A percentile compares a stretch with the other conserved stretches of the same genome.
Conservation (phyloP, 345 rosid species). For the Lepidium sativum region DNA sequence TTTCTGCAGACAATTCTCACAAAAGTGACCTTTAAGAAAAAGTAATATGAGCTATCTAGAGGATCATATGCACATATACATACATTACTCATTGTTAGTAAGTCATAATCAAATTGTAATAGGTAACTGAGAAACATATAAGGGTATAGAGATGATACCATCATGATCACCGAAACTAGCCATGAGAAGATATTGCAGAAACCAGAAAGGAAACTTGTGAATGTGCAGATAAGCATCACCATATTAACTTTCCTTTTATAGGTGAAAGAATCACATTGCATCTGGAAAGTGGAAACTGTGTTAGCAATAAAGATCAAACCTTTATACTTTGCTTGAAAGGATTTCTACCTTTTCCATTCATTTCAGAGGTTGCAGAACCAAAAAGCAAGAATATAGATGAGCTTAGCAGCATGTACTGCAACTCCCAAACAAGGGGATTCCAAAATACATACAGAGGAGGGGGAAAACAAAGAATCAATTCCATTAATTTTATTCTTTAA, state of each 20-base stretch:
- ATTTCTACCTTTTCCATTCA: neutral
- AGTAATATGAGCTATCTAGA: neutral
- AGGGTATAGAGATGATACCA: conserved; percentile 14
- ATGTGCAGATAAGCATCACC: conserved; percentile 3
- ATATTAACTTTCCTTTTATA: neutral
- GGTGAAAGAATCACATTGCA: neutral
- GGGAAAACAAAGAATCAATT: neutral
- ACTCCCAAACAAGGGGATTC: too few relatives aligned
- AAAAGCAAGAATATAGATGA: conserved; percentile 22
- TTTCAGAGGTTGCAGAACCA: conserved; percentile 15
- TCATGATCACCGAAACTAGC: conserved; percentile 23
- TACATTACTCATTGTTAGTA: neutral
- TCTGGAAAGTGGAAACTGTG: neutral
- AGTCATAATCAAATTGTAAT: neutral
- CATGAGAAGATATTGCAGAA: conserved; percentile 19
- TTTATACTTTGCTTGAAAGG: conserved; percentile 24
- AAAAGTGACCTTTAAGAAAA: neutral
- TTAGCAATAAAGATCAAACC: neutral
- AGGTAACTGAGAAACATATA: too few relatives aligned
- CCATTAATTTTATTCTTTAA: neutral
- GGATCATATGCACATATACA: neutral
- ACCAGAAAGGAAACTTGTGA: neutral
- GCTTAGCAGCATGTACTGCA: neutral
- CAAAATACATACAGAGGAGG: neutral
- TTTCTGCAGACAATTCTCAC: conserved; percentile 24